Conservation (phyloP, 2,329 filamentous ascomycete species). For the Aspergillus viridinutans region DNA sequence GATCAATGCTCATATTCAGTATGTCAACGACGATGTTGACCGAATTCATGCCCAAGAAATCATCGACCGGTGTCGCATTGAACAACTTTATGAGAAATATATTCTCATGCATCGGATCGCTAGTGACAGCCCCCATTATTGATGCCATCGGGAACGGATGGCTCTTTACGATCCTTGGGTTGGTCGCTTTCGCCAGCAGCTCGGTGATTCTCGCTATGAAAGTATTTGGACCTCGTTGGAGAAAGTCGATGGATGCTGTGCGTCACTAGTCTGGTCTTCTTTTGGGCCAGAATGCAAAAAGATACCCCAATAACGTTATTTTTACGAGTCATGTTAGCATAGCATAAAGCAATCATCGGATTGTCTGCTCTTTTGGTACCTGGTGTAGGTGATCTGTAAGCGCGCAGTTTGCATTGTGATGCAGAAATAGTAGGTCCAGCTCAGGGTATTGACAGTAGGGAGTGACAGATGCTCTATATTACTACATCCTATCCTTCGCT, state of each 20-base stretch:
- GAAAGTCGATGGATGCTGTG: slow-evolving; percentile 55
- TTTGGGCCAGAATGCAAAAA: background rate
- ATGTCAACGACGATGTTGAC: slow-evolving; percentile 77
- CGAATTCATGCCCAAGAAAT: slow-evolving; percentile 71
- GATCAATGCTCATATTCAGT: slow-evolving; percentile 74
- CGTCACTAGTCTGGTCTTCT: slow-evolving; percentile 10
- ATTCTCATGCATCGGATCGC: slow-evolving; percentile 65
- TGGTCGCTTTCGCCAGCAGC: slow-evolving; percentile 55
- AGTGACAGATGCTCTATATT: too few species aligned
- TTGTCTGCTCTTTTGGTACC: background rate
- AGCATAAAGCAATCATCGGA: background rate
- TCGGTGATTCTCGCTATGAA: slow-evolving; percentile 59
- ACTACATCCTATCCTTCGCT: too few species aligned
- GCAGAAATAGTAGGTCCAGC: too few species aligned
- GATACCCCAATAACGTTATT: background rate
- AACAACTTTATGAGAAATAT: slow-evolving; percentile 82
- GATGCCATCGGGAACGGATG: slow-evolving; percentile 68
- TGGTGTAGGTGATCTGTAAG: background rate
- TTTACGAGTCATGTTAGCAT: background rate
- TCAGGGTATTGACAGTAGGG: too few species aligned
- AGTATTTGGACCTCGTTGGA: slow-evolving; percentile 60
- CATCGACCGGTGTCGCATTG: slow-evolving; percentile 69
- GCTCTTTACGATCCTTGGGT: slow-evolving; percentile 63
- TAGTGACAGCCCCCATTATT: slow-evolving; percentile 69
- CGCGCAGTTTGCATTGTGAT: background rate